Evolutionary conservation across 495 filamentous ascomycete species (phyloP).

Genomic region (Penicillium canescens): DNA sequence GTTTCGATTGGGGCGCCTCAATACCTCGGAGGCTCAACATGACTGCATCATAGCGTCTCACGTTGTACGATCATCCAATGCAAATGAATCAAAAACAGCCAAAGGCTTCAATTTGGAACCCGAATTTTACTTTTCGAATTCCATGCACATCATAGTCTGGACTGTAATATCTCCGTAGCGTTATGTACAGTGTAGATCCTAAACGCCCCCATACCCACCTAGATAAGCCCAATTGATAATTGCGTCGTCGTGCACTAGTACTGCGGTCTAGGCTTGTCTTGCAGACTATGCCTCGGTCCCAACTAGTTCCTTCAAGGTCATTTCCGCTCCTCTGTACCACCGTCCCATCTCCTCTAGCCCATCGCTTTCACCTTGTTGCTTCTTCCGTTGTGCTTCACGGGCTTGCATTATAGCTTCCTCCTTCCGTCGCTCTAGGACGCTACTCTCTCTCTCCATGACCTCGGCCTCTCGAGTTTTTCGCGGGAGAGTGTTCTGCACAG

Average conservation of each 20-base stretch:
- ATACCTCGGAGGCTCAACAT: conserved; percentile 40
- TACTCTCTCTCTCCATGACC: conserved; percentile 68
- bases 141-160: neutral
- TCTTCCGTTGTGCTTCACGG: conserved; percentile 76
- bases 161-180: conserved; percentile 1
- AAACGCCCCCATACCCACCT: conserved; percentile 25
- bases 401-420: conserved; percentile 67
- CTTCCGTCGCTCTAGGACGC: conserved; percentile 69
- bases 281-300: conserved; percentile 35
- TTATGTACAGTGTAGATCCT: conserved; percentile 17
- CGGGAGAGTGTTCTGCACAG: conserved; percentile 64
- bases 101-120: conserved; percentile 38
- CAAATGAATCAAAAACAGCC: conserved; percentile 45
- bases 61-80: conserved; percentile 49
- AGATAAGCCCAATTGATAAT: conserved; percentile 20
- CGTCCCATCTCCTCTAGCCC: conserved; percentile 80
- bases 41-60: conserved; percentile 46
- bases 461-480: conserved; percentile 72
- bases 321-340: conserved; percentile 77
- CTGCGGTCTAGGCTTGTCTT: neutral
- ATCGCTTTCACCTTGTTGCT: conserved; percentile 71
- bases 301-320: conserved; percentile 65
- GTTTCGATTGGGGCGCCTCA: conserved; percentile 44
- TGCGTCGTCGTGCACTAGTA: conserved; percentile 13
- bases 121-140: conserved; percentile 15